These are phyloP conservation scores for Corynespora cassiicola DNA, from an alignment of 2,329 filamentous ascomycete genomes.

Conservation along the genomic window DNA sequence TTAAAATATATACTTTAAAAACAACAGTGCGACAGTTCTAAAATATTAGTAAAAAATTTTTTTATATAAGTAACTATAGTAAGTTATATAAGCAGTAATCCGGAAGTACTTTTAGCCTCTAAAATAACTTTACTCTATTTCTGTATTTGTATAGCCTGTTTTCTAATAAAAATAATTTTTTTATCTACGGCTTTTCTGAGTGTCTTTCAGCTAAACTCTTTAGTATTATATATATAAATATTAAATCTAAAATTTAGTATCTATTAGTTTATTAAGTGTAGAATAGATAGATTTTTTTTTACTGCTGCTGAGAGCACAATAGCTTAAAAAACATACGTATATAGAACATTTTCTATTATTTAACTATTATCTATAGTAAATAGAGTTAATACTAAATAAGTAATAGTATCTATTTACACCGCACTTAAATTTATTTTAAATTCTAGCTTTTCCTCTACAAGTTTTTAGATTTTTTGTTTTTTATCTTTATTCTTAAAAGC, in stretches of 20 bases:
- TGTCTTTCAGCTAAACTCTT: constrained; percentile 4
- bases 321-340: too few species aligned
- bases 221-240: neutral
- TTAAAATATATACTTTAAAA: constrained; percentile 10
- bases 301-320: constrained; percentile 3
- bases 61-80: constrained; percentile 12
- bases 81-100: constrained; percentile 2
- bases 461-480: too few species aligned
- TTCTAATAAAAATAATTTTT: constrained; percentile 7
- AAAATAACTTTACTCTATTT: constrained; percentile 1
- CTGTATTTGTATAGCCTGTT: constrained; percentile 3
- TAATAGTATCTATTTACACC: too few species aligned
- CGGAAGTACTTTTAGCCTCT: constrained; percentile 2
- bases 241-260: constrained; percentile 8
- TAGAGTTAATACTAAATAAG: too few species aligned
- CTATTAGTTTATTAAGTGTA: constrained; percentile 2
- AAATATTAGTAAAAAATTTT: constrained; percentile 11
- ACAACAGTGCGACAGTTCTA: constrained; percentile 8
- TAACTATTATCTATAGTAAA: too few species aligned
- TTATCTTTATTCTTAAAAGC: too few species aligned
- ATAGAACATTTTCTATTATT: too few species aligned
- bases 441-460: too few species aligned
- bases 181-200: neutral
- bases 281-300: constrained; percentile 3
- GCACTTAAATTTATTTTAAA: too few species aligned